These are phyloP conservation scores for Neobulgaria alba DNA, from an alignment of 2,329 filamentous ascomycete genomes.

Conservation along the genomic window DNA sequence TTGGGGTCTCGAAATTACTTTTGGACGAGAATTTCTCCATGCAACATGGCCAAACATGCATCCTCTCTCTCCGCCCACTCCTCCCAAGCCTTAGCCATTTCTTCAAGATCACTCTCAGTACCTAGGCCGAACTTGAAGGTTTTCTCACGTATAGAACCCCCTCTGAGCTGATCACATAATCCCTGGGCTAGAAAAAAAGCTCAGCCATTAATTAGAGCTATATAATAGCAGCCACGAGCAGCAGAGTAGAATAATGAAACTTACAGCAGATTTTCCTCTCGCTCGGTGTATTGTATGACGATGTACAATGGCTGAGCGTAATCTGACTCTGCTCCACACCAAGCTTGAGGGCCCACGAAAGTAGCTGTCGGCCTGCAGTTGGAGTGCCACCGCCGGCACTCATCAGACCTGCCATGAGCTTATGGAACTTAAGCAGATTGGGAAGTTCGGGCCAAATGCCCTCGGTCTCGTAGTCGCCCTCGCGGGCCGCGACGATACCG, in stretches of 20 bases:
- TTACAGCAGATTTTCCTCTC: constrained; percentile 20
- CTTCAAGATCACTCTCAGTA: constrained; percentile 20
- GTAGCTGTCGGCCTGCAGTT: constrained; percentile 22
- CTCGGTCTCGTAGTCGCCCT: constrained; percentile 29
- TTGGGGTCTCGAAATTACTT: constrained; percentile 15
- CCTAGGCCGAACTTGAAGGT: constrained; percentile 14
- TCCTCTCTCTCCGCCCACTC: constrained; percentile 22
- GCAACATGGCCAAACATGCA: constrained; percentile 21
- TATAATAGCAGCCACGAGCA: constrained; percentile 7
- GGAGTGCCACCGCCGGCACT: constrained; percentile 17
- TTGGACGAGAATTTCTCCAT: constrained; percentile 23
- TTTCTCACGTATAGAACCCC: constrained; percentile 18
- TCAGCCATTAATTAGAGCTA: constrained; percentile 14
- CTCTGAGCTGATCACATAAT: constrained; percentile 16
- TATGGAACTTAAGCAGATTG: constrained; percentile 23
- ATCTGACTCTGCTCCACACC: constrained; percentile 14
- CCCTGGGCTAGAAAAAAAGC: constrained; percentile 18
- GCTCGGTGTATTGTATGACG: constrained; percentile 14
- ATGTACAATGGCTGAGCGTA: constrained; percentile 17
- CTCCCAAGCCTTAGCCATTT: constrained; percentile 23
- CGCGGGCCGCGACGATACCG: constrained; percentile 43
- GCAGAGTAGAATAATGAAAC: constrained; percentile 6
- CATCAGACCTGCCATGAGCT: constrained; percentile 15
- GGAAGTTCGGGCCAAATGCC: constrained; percentile 26
- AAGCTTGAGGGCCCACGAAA: constrained; percentile 26